Evolutionary conservation across 495 filamentous ascomycete species (phyloP).

Genomic region (Hypoxylon fragiforme): DNA sequence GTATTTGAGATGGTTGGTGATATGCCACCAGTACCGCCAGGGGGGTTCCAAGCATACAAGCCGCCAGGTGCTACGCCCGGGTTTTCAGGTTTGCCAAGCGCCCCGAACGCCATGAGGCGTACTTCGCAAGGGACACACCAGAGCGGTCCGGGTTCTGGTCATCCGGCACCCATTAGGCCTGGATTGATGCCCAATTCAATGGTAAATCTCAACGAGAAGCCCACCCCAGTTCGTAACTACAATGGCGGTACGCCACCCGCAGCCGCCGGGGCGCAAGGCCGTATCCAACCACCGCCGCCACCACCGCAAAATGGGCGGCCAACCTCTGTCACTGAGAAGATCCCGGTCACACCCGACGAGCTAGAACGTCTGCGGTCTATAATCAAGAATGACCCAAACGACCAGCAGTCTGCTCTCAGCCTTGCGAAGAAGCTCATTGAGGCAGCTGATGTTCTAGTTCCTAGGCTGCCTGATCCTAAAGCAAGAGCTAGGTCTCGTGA

Average conservation of each 20-base stretch:
- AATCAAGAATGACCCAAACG: conserved; percentile 69
- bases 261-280: conserved; percentile 37
- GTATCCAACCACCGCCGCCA: conserved; percentile 24
- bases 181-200: conserved; percentile 66
- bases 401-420: conserved; percentile 68
- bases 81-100: conserved; percentile 34
- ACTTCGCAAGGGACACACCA: conserved; percentile 36
- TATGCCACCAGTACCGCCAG: conserved; percentile 53
- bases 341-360: conserved; percentile 75
- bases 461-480: conserved; percentile 72
- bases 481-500: conserved; percentile 76
- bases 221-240: conserved; percentile 76
- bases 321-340: conserved; percentile 37
- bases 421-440: conserved; percentile 87
- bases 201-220: conserved; percentile 57
- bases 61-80: conserved; percentile 29
- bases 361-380: conserved; percentile 70
- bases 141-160: conserved; percentile 43
- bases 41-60: conserved; percentile 45
- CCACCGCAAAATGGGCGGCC: conserved; percentile 37
- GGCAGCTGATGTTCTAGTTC: conserved; percentile 75
- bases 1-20: conserved; percentile 73
- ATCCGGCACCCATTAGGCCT: conserved; percentile 79
- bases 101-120: conserved; percentile 31
- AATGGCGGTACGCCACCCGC: conserved; percentile 46